Evolutionary conservation across 805 yeast genomes (phyloP), one percentile per base, ranked within the genome.

Genomic region (Millerozyma miso): DNA sequence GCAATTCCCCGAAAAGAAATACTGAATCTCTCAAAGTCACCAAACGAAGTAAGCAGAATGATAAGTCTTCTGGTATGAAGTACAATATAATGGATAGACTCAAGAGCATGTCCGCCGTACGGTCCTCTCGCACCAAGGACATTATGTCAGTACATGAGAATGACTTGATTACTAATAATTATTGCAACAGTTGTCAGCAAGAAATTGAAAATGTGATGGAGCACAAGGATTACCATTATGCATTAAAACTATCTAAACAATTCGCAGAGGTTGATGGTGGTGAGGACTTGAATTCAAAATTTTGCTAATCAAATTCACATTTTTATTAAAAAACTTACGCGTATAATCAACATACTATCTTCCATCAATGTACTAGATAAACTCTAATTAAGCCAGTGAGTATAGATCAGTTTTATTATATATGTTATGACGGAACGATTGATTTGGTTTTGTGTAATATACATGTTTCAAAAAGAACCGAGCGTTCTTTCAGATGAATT

Each of bases 211-310:
- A 68, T 45, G 62, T 58, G 2, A 52, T 58, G 14, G 85, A 80
- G 45, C 85, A 80, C 53, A 61, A 62, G 35, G 85, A 80, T 54
- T 79, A 58, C 46, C 85, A 80, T 49, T 54, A 67, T 35, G 85
- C 85, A 0, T 42, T 71, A 38, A 74, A 73, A 16, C 58, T 80
- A 4, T 76, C 80, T 1, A 67, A 69, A 41, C 64, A 59, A 35
- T 43, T 32, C 7, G 34, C 17, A 7, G 17, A 32, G 10, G 29
- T 44, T 13, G 41, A 44, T 31, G 43, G 46, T 20, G n/a, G 23
- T 10, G 15, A 33, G 4, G 31, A 17, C 18, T 18, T 23, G 10
- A 23, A 23, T 10, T 23, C 29, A 7, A 23, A 10, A n/a, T n/a
- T n/a, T n/a, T n/a, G n/a, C n/a, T n/a, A n/a, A n/a, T n/a, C n/a